Percentiles rank a stretch among this genome's conserved stretches.
phyloP scores from a whole-genome alignment of 441 rosid genomes.

The Syzygium malaccense region DNA sequence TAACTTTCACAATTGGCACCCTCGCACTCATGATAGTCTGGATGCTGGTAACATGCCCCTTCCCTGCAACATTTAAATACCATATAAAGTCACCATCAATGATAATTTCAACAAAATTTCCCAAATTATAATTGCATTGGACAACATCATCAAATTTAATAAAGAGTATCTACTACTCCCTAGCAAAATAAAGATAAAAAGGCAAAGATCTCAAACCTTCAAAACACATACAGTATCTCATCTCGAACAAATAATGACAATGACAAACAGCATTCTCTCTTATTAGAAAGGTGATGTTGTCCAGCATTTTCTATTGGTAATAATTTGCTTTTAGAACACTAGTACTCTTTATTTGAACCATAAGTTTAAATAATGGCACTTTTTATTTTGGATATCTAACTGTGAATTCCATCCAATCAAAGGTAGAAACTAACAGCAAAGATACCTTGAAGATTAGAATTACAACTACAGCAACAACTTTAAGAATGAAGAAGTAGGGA shows the following conservation, averaged over 20 bases:
- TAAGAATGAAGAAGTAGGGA: not conserved
- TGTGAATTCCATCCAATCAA: not conserved
- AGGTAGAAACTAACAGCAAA: not conserved
- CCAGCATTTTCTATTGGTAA: not conserved
- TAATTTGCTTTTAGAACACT: not conserved
- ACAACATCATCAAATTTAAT: not conserved
- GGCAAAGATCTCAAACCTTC: not conserved
- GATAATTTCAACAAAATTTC: not conserved
- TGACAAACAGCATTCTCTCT: not conserved
- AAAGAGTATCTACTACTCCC: not conserved
- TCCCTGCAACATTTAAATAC: conserved; percentile 20
- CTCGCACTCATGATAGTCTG: conserved; percentile 30
- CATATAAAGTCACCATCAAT: not conserved
- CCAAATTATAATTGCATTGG: not conserved
- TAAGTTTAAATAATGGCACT: not conserved
- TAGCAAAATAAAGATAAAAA: not conserved
- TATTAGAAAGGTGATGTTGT: not conserved
- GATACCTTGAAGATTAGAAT: not conserved
- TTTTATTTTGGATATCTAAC: not conserved
- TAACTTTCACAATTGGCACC: conserved; percentile 49
- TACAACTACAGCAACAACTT: not conserved
- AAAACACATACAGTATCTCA: not conserved
- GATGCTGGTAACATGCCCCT: conserved; percentile 32
- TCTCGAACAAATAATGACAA: not conserved
- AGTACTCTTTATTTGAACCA: not conserved